Conservation (phyloP, 192 early-diverging fungal genomes). For the Linnemannia exigua region DNA sequence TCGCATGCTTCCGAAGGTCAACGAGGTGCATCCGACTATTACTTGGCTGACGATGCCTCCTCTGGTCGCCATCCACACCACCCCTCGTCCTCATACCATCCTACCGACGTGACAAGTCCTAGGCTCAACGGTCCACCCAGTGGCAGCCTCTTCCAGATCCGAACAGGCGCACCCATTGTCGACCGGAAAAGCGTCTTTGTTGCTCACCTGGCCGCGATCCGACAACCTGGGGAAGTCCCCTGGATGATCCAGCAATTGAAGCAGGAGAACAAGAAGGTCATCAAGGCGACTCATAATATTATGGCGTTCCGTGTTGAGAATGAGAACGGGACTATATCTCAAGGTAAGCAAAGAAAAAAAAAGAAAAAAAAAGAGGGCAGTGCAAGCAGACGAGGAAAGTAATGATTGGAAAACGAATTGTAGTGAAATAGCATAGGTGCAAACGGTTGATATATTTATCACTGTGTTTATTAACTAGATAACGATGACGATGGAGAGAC, state of each 20-base stretch:
- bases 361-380: neutral
- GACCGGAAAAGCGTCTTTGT: conserved; percentile 91
- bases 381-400: neutral
- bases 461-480: conserved; percentile 51
- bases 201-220: conserved; percentile 79
- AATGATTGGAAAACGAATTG: neutral
- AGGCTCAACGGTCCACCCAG: conserved; percentile 11
- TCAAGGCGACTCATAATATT: conserved; percentile 93
- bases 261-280: conserved; percentile 78
- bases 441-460: neutral
- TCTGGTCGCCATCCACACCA: conserved; percentile 24
- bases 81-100: neutral
- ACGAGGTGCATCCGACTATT: conserved; percentile 38
- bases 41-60: conserved; percentile 23
- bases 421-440: neutral
- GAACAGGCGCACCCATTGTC: conserved; percentile 69
- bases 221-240: conserved; percentile 66
- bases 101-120: conserved; percentile 23
- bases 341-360: conserved; percentile 52
- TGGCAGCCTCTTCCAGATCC: conserved; percentile 65
- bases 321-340: conserved; percentile 66
- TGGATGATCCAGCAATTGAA: conserved; percentile 66
- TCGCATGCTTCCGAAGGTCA: conserved; percentile 13
- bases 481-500: conserved; percentile 97
- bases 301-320: conserved; percentile 85